Evolutionary conservation across 805 yeast genomes (phyloP), one percentile per base, ranked within the genome.

Genomic region (Alloascoidea africana): DNA sequence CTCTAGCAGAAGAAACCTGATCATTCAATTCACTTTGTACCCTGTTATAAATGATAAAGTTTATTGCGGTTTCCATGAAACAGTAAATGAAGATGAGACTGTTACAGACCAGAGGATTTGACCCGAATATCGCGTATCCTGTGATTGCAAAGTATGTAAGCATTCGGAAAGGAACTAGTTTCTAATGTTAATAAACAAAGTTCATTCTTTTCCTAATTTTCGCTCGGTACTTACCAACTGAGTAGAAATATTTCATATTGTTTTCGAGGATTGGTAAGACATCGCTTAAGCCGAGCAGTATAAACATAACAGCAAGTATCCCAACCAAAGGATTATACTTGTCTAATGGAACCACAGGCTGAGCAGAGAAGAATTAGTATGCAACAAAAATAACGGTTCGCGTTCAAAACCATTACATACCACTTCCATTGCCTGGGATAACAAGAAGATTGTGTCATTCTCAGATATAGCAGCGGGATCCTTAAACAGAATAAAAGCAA

Each of bases 261-360:
- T 23, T 23, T 23, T 23, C 30, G n/a, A 23, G n/a, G 13, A 23
- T 23, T 23, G 30, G 30, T 8, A 23, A 8, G 8, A 23, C 8
- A 23, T 23, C 30, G n/a, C n/a, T 23, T 23, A 23, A 23, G n/a
- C 30, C 30, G n/a, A 23, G 30, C n/a, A 23, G n/a, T 23, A 23
- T 23, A 23, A 23, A 8, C n/a, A 23, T 8, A 23, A 23, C n/a
- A 23, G 30, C 30, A 23, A 23, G 13, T 8, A 23, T n/a, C 8
- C 30, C 30, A 23, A 23, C 30, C n/a, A 23, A 23, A 23, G 30
- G n/a, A 23, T 23, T n/a, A 23, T 23, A 23, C n/a, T 23, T n/a
- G n/a, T 23, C n/a, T 23, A 23, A 23, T 23, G 8, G 13, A 23
- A 23, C 30, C n/a, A 23, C 8, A 23, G 30, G 30, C 30, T 23